Base-by-base conservation (phyloP, 1,284 basidiomycete species). In the Ceratobasidium sp. region DNA sequence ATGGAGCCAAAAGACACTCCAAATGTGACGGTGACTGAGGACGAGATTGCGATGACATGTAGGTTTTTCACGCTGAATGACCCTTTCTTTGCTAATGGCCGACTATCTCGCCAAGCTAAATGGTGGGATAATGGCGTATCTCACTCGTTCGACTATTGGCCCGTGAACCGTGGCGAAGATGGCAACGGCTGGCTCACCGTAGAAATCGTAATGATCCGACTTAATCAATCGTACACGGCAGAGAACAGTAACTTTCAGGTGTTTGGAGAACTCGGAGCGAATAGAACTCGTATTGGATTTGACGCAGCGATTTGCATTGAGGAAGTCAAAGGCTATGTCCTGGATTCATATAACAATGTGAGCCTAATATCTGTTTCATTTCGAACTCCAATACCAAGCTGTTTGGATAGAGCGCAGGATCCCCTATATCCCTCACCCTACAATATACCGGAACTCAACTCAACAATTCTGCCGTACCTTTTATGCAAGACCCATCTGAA, bases 51-150 rank as follows among this genome's bases (percentile, higher is more conserved):
- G 9, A 33, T 66, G 20, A 65, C 62, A 40, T 75, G 73, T 75
- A 26, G 13, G 71, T 50, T 26, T 7, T 9, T 23, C 23, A 6
- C 17, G 13, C 33, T 42, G 12, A 28, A 48, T 9, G 46, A 42
- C 7, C 15, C 26, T 52, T 33, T 59, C 57, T n/a, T 13, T 26
- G 10, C 46, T 48, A 20, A n/a, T 50, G 15, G 5, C 15, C 46
- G 2, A 54, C 23, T 67, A n/a, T 46, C 6, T 46, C 6, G 40
- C 15, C 4, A 44, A 75, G 73, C 73, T 38, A 75, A 75, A 66
- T 75, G 73, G 73, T 75, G 73, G 73, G 73, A 75, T 28, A 75
- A 75, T 28, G 73, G 73, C 46, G 73, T 75, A 62, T 54, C 73
- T 15, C 73, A 75, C 40, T 66, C 61, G 73, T 75, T 75, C 42